Base-by-base conservation (phyloP, 1,139 yeast species). In the Yamadazyma atlantica region DNA sequence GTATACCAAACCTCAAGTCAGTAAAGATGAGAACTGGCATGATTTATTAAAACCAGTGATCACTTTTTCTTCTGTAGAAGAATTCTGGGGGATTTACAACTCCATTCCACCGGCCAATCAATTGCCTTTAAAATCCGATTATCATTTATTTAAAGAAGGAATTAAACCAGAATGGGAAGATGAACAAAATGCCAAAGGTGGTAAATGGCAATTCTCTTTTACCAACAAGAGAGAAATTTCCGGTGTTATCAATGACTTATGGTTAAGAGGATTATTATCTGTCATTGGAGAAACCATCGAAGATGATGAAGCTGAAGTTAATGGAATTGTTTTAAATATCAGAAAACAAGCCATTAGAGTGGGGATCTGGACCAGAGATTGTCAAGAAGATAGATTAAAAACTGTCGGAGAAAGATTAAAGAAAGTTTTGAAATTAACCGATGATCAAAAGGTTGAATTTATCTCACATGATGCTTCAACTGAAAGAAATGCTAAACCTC, bases 91-190 rank as follows among this genome's bases (percentile, higher is more conserved):
- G 19, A 85, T 90, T 50, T 87, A 82, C 73, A 92, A 92, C 67
- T 85, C 95, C 38, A 84, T 92, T 54, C 97, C 98, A 48, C 82
- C 82, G 54, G 96, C 96, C 39, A 80, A 82, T 50, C 96, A 89
- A 60, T 77, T 92, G 58, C 97, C 97, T 48, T 64, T 84, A 54
- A 87, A 85, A 66, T 86, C 97, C 11, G 98, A 94, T 65, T 92
- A 92, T 69, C 96, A 94, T 62, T 80, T 92, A 59, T 92, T 94
- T 75, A 86, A 92, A 69, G 86, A 85, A 60, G 96, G 92, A 40
- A 82, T 94, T 55, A 85, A 89, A 64, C 99, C 98, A 40, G 97
- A 92, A 73, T 92, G 99, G 99, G 99, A 92, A 74, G 97, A 92
- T 66, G 74, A 70, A 39, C 78, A 80, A 51, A 94, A 94, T 69